Percentiles rank a stretch among this genome's conserved stretches.
These are phyloP conservation scores for Heterobasidion occidentale DNA, from an alignment of 1,284 basidiomycete species.

Conservation along the genomic window DNA sequence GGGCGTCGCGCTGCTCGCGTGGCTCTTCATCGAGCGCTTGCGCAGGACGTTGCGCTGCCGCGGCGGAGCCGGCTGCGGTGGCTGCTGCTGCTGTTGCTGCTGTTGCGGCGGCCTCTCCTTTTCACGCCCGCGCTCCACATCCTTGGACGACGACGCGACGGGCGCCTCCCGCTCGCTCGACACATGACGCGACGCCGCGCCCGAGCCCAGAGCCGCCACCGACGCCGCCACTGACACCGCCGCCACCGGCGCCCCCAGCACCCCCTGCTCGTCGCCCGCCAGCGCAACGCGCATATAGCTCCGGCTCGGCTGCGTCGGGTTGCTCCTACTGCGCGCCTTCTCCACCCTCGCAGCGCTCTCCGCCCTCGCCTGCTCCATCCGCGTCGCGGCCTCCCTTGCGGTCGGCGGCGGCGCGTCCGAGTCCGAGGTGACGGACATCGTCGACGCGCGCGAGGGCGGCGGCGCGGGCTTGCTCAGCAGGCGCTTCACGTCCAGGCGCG, in stretches of 20 bases:
- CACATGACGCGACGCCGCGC: neutral
- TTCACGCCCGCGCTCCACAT: neutral
- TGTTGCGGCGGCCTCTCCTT: neutral
- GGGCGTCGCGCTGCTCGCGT: neutral
- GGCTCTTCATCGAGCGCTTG: neutral
- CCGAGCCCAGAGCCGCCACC: neutral
- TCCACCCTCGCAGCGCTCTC: neutral
- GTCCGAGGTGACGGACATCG: constrained; percentile 24
- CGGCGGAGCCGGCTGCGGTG: too few relatives aligned
- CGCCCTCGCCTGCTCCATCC: too few relatives aligned
- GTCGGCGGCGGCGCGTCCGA: constrained; percentile 13
- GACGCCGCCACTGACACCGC: too few relatives aligned
- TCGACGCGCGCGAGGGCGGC: constrained; percentile 19
- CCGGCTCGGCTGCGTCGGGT: neutral
- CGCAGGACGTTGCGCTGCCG: constrained; percentile 1
- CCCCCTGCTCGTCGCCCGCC: neutral
- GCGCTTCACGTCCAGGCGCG: constrained; percentile 28
- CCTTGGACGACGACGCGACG: neutral
- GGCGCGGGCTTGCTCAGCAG: constrained; percentile 29
- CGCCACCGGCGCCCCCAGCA: neutral
- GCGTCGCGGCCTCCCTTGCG: too few relatives aligned
- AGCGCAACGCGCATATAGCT: neutral
- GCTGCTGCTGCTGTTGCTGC: neutral
- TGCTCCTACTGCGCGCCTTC: neutral
- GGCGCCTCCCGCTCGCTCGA: neutral